These are phyloP conservation scores for Macaranga tanarius DNA, from an alignment of 441 rosid genomes.

Conservation along the genomic window DNA sequence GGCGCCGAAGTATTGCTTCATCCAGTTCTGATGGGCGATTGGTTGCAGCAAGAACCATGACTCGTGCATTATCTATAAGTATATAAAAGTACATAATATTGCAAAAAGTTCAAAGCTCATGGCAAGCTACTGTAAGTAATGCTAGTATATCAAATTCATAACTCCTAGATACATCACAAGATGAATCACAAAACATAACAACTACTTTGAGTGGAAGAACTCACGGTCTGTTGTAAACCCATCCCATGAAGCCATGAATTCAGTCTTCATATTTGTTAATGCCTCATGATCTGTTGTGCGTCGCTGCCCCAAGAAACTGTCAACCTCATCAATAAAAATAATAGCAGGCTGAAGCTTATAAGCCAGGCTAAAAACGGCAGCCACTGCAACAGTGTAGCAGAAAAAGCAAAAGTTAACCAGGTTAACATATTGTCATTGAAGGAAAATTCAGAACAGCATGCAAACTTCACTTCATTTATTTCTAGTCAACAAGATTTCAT, in stretches of 20 bases:
- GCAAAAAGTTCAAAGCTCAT: not conserved
- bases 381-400: slow-evolving; percentile 49
- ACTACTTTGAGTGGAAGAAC: slow-evolving; percentile 29
- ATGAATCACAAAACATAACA: not conserved
- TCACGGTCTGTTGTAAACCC: slow-evolving; percentile 96
- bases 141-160: not conserved
- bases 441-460: slow-evolving; percentile 1
- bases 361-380: slow-evolving; percentile 97
- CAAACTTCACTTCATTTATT: not conserved
- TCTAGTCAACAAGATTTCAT: not conserved
- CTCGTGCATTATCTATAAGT: slow-evolving; percentile 71
- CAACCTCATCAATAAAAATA: slow-evolving; percentile 93
- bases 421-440: not conserved
- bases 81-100: not conserved
- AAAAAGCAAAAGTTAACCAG: not conserved
- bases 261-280: slow-evolving; percentile 90
- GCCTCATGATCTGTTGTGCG: slow-evolving; percentile 91
- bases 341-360: slow-evolving; percentile 95
- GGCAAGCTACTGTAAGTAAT: slow-evolving; percentile 1
- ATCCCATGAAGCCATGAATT: slow-evolving; percentile 99
- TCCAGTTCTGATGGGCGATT: slow-evolving; percentile 97
- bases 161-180: not conserved
- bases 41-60: slow-evolving; percentile 98
- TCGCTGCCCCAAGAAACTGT: slow-evolving; percentile 96
- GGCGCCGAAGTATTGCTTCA: slow-evolving; percentile 90